phyloP scores from a whole-genome alignment of 805 yeast genomes.

The Suhomyces kilbournensis region DNA sequence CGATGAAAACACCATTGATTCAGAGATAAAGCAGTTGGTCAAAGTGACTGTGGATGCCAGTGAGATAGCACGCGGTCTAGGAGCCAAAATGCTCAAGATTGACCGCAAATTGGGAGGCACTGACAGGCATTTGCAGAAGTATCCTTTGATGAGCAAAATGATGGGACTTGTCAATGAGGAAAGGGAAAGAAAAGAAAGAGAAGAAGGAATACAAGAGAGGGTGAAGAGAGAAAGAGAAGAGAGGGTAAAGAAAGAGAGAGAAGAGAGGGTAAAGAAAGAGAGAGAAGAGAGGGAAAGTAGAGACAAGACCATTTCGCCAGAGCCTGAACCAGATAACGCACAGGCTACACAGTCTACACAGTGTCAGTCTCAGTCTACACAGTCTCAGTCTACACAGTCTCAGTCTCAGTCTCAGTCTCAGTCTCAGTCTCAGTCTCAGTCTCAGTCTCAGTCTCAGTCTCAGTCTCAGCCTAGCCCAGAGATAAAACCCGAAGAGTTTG shows the following conservation, averaged over 20 bases:
- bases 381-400: neutral
- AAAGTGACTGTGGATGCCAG: conserved; percentile 11
- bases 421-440: neutral
- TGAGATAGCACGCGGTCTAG: conserved; percentile 6
- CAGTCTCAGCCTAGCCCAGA: neutral
- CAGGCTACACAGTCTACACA: neutral
- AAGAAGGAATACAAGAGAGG: neutral
- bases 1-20: conserved; percentile 2
- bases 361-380: neutral
- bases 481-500: conserved; percentile 25
- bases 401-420: neutral
- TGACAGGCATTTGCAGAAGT: neutral
- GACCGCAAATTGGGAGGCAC: neutral
- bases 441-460: neutral
- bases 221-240: neutral
- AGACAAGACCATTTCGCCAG: neutral
- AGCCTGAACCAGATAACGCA: neutral
- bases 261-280: neutral
- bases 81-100: neutral
- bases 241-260: neutral
- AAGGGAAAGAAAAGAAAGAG: neutral
- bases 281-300: neutral
- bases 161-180: neutral
- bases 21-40: conserved; percentile 8
- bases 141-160: neutral